phyloP scores from a whole-genome alignment of 805 yeast genomes.

The Ogataea pini region DNA sequence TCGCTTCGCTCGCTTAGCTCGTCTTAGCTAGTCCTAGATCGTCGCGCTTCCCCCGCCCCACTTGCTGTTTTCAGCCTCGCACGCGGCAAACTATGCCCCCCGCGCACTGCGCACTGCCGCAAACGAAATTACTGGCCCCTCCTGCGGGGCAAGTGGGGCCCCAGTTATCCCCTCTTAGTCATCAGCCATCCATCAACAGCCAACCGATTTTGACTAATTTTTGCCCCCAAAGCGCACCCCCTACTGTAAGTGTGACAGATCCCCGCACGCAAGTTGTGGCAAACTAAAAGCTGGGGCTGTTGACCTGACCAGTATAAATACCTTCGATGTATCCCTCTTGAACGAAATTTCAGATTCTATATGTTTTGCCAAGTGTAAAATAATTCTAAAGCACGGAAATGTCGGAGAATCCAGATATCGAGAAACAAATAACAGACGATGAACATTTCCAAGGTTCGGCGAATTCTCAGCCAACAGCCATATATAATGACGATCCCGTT shows the following conservation, averaged over 20 bases:
- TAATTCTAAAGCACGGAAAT: constrained; percentile 3
- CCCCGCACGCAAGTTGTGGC: background rate
- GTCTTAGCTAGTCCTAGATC: too few relatives aligned
- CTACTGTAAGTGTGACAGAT: background rate
- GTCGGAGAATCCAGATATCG: constrained; percentile 17
- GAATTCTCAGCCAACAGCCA: constrained; percentile 27
- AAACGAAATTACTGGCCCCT: background rate
- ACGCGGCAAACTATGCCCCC: background rate
- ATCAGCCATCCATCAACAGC: too few relatives aligned
- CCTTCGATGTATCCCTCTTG: background rate
- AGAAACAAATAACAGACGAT: constrained; percentile 24
- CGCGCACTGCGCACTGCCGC: background rate
- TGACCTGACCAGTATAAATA: constrained; percentile 1
- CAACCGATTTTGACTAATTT: too few relatives aligned
- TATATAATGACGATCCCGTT: constrained; percentile 17
- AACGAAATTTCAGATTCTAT: too few relatives aligned
- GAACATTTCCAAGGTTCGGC: constrained; percentile 15
- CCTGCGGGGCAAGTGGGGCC: background rate
- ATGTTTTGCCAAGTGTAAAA: too few relatives aligned
- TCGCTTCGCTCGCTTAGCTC: background rate
- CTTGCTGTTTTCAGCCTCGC: background rate
- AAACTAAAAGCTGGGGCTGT: background rate
- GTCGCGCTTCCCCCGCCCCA: constrained; percentile 4
- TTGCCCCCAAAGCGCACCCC: background rate
- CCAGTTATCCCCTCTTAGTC: background rate